These are phyloP conservation scores for Talaromyces sp. DNA, from an alignment of 2,329 filamentous ascomycete genomes.

Conservation along the genomic window DNA sequence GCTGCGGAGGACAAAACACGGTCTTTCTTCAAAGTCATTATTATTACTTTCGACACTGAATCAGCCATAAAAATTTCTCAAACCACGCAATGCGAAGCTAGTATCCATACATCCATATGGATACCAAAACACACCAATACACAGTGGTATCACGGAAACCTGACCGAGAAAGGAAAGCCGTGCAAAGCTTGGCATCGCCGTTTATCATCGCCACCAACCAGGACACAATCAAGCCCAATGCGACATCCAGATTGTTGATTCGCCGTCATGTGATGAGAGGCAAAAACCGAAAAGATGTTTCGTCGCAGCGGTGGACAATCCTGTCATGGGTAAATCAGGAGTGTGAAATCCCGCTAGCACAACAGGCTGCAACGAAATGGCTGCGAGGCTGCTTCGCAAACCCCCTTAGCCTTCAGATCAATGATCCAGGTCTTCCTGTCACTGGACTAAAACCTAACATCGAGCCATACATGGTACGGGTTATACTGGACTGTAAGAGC, in stretches of 20 bases:
- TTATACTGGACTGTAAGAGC: not conserved
- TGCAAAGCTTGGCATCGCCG: not conserved
- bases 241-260: not conserved
- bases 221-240: not conserved
- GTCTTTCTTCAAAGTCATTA: not conserved
- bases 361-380: not conserved
- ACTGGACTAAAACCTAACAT: not conserved
- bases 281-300: not conserved
- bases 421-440: not conserved
- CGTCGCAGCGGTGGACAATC: not conserved
- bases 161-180: not conserved
- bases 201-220: slow-evolving; percentile 2
- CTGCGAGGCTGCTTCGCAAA: not conserved
- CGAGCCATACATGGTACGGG: not conserved
- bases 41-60: not conserved
- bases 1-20: not conserved
- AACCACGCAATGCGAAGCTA: no score
- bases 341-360: not conserved
- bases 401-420: not conserved
- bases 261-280: slow-evolving; percentile 5
- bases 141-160: not conserved
- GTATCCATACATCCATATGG: not conserved
- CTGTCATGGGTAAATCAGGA: not conserved
- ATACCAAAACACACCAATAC: not conserved
- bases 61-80: not conserved